Conservation (phyloP, 371 early-diverging fungal species). For the Rhizopus stolonifer region DNA sequence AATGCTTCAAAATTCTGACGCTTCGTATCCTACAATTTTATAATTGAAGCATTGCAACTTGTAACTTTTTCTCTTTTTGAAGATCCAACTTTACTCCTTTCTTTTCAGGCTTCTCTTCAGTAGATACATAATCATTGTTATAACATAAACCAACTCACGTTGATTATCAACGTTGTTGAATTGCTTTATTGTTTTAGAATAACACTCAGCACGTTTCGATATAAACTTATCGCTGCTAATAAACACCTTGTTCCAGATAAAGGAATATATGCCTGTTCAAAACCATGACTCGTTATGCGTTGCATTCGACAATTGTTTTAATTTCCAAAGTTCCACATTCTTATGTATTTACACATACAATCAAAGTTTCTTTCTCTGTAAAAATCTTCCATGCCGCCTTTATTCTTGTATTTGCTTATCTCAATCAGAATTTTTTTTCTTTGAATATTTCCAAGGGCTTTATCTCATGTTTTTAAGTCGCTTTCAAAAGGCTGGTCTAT, state of each 20-base stretch:
- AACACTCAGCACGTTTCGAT: constrained; percentile 11
- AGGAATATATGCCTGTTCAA: not conserved
- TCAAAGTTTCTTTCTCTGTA: too few relatives aligned
- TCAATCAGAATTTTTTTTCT: too few relatives aligned
- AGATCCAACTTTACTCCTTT: constrained; percentile 12
- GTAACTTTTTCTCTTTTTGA: constrained; percentile 12
- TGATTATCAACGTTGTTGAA: constrained; percentile 12
- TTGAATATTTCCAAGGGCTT: too few relatives aligned
- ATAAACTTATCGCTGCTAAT: constrained; percentile 2
- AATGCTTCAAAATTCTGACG: not conserved
- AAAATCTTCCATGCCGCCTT: too few relatives aligned
- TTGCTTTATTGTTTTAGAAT: constrained; percentile 15
- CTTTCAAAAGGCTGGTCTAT: too few relatives aligned
- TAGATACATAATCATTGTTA: constrained; percentile 16
- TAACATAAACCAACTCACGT: constrained; percentile 18
- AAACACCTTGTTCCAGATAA: not conserved
- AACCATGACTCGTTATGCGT: constrained; percentile 10
- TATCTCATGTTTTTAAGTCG: too few relatives aligned
- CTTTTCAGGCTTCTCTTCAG: constrained; percentile 17
- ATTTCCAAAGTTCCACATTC: constrained; percentile 8
- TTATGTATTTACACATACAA: too few relatives aligned
- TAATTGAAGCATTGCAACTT: constrained; percentile 4
- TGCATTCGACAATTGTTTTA: not conserved
- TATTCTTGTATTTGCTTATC: too few relatives aligned
- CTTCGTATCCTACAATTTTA: not conserved